phyloP scores from a whole-genome alignment of 192 early-diverging fungal species.

The Piromyces sp. region DNA sequence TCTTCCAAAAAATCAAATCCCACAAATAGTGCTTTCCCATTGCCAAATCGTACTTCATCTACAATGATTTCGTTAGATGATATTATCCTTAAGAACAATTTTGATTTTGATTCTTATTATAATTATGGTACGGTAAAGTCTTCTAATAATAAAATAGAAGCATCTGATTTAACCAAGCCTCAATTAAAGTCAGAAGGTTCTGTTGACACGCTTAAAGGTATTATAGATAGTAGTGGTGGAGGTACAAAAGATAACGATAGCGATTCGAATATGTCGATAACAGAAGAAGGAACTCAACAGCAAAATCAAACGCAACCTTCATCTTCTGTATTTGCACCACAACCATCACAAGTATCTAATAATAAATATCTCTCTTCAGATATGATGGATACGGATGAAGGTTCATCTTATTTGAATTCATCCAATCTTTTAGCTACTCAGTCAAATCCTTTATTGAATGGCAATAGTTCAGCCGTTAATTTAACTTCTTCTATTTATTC shows the following conservation, averaged over 20 bases:
- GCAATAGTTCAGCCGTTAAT: not conserved
- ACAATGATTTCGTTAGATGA: not conserved
- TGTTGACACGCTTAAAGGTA: not conserved
- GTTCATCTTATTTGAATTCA: not conserved
- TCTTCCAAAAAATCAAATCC: not conserved
- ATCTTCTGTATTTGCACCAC: not conserved
- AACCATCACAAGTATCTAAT: not conserved
- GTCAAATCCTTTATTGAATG: not conserved
- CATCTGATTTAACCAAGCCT: no score
- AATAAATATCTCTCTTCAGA: not conserved
- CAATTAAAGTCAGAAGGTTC: no score
- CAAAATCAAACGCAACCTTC: not conserved
- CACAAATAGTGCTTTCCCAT: not conserved
- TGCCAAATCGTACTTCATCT: not conserved
- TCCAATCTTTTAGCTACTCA: not conserved
- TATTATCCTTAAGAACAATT: not conserved
- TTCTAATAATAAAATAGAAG: not conserved
- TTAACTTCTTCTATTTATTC: not conserved
- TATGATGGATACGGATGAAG: not conserved
- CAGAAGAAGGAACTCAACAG: not conserved
- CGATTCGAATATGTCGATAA: not conserved
- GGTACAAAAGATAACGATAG: not conserved
- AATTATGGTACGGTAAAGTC: not conserved
- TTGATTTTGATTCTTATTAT: not conserved
- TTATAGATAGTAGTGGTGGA: not conserved